Evolutionary conservation across 768 basidiomycete genomes (phyloP).

Genomic region (Suillus hirtellus): DNA sequence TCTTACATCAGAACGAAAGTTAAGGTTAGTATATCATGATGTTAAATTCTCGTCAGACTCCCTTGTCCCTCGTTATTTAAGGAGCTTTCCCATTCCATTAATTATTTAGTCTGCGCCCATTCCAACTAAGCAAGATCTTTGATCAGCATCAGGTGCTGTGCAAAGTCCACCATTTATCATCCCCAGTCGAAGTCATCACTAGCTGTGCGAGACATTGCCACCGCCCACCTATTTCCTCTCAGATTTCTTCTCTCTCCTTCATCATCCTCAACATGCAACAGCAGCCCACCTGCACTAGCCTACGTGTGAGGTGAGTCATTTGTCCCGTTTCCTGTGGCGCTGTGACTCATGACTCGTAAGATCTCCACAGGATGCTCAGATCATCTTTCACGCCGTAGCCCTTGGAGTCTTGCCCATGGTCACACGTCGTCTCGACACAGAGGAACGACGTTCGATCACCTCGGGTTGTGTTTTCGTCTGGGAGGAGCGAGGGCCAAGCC

Average conservation of each 20-base stretch:
- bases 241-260: constrained; percentile 7
- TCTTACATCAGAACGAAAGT: constrained; percentile 32
- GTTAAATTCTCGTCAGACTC: constrained; percentile 18
- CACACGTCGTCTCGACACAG: constrained; percentile 69
- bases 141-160: constrained; percentile 9
- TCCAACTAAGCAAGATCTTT: constrained; percentile 1
- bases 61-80: constrained; percentile 31
- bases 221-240: not conserved
- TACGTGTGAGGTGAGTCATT: constrained; percentile 49
- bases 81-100: constrained; percentile 15
- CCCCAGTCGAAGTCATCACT: not conserved
- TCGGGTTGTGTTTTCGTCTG: constrained; percentile 80
- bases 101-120: constrained; percentile 9
- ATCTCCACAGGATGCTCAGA: constrained; percentile 64
- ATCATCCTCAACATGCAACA: constrained; percentile 49
- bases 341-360: constrained; percentile 25
- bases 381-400: constrained; percentile 74
- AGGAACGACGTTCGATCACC: constrained; percentile 68
- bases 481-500: constrained; percentile 74
- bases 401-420: constrained; percentile 63
- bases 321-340: not conserved
- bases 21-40: constrained; percentile 30
- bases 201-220: constrained; percentile 3
- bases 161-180: constrained; percentile 3
- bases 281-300: constrained; percentile 62